Conservation (phyloP, 148 eudicot genomes). For the Rhododendron molle region DNA sequence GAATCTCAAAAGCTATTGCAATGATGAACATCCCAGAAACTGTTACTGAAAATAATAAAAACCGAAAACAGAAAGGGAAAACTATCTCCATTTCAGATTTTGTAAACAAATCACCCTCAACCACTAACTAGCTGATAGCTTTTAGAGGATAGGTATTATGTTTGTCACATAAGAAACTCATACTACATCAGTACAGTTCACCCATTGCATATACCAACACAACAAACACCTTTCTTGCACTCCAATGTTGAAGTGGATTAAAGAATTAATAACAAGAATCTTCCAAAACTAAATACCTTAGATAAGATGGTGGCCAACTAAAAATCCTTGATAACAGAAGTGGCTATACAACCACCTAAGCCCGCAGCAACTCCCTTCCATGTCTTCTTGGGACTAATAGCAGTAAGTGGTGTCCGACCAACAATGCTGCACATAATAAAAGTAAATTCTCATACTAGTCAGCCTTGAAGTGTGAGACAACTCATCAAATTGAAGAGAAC, state of each 20-base stretch:
- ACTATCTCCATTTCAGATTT: no score
- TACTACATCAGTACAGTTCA: neutral
- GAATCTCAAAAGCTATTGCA: constrained; percentile 67
- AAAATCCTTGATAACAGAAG: constrained; percentile 55
- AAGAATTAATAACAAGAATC: neutral
- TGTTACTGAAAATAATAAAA: neutral
- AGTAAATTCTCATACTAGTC: neutral
- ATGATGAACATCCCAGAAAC: constrained; percentile 38
- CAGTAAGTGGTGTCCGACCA: constrained; percentile 70
- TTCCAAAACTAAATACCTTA: constrained; percentile 38
- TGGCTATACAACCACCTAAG: constrained; percentile 76
- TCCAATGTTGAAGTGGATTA: neutral
- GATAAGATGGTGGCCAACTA: constrained; percentile 68
- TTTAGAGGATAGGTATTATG: no score
- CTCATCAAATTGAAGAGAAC: neutral
- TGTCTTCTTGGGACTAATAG: constrained; percentile 90
- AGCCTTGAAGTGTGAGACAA: neutral
- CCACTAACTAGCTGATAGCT: no score
- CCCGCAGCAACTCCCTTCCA: constrained; percentile 92
- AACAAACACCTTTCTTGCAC: neutral
- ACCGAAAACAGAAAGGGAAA: neutral
- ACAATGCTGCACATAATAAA: neutral
- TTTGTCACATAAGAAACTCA: neutral
- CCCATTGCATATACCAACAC: neutral
- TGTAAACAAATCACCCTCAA: no score